These are phyloP conservation scores for Aspergillus steynii DNA, from an alignment of 495 filamentous ascomycete species.

Conservation along the genomic window DNA sequence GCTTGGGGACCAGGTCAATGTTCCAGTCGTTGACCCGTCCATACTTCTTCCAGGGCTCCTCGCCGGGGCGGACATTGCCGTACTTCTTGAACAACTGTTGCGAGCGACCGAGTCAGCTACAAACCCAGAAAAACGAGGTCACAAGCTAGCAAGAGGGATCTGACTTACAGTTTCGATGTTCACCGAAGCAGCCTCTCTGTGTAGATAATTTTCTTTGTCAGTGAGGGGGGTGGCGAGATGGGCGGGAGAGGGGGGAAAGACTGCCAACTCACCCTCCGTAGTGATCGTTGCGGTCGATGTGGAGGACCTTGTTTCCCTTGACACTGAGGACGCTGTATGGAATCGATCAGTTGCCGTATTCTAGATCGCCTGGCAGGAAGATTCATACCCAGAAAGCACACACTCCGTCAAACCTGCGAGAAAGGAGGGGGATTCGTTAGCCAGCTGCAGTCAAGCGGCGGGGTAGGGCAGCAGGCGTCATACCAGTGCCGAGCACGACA, in stretches of 20 bases:
- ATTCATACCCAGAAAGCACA: constrained; percentile 88
- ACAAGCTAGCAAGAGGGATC: constrained; percentile 10
- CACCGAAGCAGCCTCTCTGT: constrained; percentile 86
- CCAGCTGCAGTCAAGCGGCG: constrained; percentile 30
- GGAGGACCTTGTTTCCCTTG: constrained; percentile 97
- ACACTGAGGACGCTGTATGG: constrained; percentile 83
- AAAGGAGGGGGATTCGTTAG: constrained; percentile 31
- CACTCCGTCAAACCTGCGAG: constrained; percentile 90
- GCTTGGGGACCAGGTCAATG: constrained; percentile 96
- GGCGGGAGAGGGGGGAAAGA: neutral
- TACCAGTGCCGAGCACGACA: constrained; percentile 95
- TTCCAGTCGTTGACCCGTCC: constrained; percentile 98
- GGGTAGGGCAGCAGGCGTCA: constrained; percentile 45
- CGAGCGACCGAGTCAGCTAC: constrained; percentile 1
- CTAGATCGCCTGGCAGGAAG: neutral
- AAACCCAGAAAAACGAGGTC: constrained; percentile 8
- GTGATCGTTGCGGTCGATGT: constrained; percentile 98
- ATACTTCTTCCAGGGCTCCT: constrained; percentile 97
- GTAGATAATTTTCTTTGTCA: constrained; percentile 21
- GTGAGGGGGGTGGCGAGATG: constrained; percentile 26
- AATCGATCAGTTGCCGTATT: constrained; percentile 4
- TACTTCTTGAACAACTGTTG: constrained; percentile 90
- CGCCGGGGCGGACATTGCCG: constrained; percentile 73
- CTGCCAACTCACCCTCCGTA: constrained; percentile 82
- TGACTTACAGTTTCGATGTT: constrained; percentile 83